A percentile compares a stretch with the other conserved stretches of the same genome.
Conservation (phyloP, 2,329 filamentous ascomycete genomes). For the Penicillium expansum region DNA sequence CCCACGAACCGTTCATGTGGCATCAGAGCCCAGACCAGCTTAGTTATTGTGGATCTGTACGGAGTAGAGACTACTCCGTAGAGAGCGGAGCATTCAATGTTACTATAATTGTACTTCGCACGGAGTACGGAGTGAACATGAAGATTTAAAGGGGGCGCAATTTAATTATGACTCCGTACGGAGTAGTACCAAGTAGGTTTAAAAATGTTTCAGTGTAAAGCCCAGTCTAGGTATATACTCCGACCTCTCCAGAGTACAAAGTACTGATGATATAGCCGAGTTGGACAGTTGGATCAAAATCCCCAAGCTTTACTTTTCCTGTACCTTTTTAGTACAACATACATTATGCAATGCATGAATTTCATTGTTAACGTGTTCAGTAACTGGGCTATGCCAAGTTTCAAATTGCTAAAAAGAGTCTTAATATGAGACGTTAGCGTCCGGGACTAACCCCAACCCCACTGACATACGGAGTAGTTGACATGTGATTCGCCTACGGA, state of each 20-base stretch:
- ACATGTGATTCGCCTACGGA: slow-evolving; percentile 11
- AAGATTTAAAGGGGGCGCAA: not conserved
- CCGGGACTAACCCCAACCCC: slow-evolving; percentile 21
- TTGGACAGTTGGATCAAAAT: too few species aligned
- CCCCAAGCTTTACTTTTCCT: too few species aligned
- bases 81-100: too few species aligned
- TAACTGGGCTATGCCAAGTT: not conserved
- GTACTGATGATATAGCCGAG: not conserved
- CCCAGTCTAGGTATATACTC: not conserved
- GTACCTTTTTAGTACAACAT: too few species aligned
- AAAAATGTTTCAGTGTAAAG: not conserved
- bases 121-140: not conserved
- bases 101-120: not conserved
- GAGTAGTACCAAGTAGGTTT: not conserved
- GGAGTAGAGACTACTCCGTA: too few species aligned
- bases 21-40: not conserved
- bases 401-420: slow-evolving; percentile 6
- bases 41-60: not conserved
- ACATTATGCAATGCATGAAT: not conserved
- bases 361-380: not conserved
- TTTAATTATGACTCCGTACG: too few species aligned
- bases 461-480: slow-evolving; percentile 14
- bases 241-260: not conserved
- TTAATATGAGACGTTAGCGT: slow-evolving; percentile 29
- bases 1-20: not conserved